Percentiles rank a stretch among this genome's conserved stretches.
Conservation (phyloP, 1,139 yeast genomes). For the Geotrichum restrictum region DNA sequence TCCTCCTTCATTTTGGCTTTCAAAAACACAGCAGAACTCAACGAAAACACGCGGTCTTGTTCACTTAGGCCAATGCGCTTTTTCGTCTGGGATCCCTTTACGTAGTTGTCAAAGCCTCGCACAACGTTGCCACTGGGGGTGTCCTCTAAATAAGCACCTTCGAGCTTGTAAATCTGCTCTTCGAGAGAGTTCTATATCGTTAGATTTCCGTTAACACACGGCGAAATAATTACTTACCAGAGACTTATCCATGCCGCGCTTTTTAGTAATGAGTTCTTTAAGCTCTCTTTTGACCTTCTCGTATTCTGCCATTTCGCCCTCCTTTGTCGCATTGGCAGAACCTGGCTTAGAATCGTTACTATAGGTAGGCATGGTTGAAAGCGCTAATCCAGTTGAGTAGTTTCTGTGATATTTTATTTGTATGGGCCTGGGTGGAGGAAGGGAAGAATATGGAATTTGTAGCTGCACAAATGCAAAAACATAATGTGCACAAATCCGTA, state of each 20-base stretch:
- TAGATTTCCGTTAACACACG: not conserved
- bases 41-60: conserved; percentile 79
- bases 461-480: conserved; percentile 4
- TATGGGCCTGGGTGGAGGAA: not conserved
- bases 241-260: conserved; percentile 61
- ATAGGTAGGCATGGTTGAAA: conserved; percentile 13
- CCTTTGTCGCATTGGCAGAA: conserved; percentile 6
- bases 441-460: not conserved
- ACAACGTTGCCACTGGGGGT: conserved; percentile 74
- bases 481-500: not conserved
- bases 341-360: conserved; percentile 6
- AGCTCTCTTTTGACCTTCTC: conserved; percentile 65
- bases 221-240: conserved; percentile 40
- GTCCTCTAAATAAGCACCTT: conserved; percentile 72
- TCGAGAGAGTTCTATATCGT: conserved; percentile 46
- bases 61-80: conserved; percentile 61
- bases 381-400: not conserved
- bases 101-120: conserved; percentile 81
- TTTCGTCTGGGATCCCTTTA: conserved; percentile 52
- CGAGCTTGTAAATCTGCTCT: conserved; percentile 77
- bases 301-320: conserved; percentile 49
- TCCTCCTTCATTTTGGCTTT: conserved; percentile 41
- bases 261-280: conserved; percentile 58
- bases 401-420: not conserved
- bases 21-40: conserved; percentile 70